Conservation (phyloP, 176 grass and related monocot genomes). For the Triticum timopheevii region DNA sequence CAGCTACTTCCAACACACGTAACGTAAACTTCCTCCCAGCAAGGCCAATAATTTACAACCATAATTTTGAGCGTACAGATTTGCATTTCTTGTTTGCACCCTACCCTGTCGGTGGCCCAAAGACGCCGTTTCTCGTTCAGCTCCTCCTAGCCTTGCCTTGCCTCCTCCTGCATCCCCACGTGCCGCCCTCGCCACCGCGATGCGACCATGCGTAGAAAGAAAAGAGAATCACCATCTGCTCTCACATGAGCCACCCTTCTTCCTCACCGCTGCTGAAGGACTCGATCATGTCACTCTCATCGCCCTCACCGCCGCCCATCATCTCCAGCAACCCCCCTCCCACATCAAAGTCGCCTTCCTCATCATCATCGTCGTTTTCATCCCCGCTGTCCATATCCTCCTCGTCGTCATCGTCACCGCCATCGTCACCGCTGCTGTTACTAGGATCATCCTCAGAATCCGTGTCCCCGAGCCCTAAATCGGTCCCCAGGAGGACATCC, state of each 20-base stretch:
- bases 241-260: constrained; percentile 38
- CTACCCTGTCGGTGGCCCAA: background rate
- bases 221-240: background rate
- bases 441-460: constrained; percentile 74
- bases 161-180: background rate
- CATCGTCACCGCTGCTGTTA: constrained; percentile 61
- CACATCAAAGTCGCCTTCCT: constrained; percentile 58
- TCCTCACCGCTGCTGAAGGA: constrained; percentile 77
- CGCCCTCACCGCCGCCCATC: constrained; percentile 51
- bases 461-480: constrained; percentile 40
- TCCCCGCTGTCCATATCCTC: constrained; percentile 62
- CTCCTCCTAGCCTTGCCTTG: background rate
- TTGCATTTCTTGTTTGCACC: background rate
- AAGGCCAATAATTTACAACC: constrained; percentile 17
- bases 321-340: constrained; percentile 60
- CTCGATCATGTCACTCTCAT: constrained; percentile 51
- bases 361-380: constrained; percentile 62
- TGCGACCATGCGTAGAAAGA: background rate
- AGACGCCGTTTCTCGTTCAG: background rate
- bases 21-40: background rate
- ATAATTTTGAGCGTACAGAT: background rate
- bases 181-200: background rate
- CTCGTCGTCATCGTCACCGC: constrained; percentile 27
- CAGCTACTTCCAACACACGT: background rate
- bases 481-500: constrained; percentile 37